Evolutionary conservation across 2,329 filamentous ascomycete species (phyloP).

Genomic region (Fusarium drepaniforme): DNA sequence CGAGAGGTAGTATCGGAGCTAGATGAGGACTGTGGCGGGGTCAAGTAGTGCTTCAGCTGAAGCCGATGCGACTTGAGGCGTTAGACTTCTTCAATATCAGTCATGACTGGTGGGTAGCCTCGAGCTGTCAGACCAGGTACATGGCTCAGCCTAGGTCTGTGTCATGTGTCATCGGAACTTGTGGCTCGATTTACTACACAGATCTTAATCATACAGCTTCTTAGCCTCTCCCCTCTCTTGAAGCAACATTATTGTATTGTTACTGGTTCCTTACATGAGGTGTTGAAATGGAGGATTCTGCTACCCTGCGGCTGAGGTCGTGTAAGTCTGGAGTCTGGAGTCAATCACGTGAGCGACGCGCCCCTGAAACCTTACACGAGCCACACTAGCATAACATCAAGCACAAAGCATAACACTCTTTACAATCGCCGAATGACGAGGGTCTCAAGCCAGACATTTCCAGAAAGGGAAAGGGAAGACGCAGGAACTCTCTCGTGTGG

Average conservation of each 20-base stretch:
- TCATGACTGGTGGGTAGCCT: background rate
- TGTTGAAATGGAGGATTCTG: background rate
- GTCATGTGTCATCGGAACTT: background rate
- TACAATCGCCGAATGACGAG: background rate
- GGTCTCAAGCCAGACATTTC: background rate
- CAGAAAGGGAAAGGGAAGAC: slow-evolving; percentile 1
- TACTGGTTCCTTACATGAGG: background rate
- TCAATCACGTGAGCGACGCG: slow-evolving; percentile 17
- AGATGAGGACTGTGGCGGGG: background rate
- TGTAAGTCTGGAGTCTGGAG: slow-evolving; percentile 2
- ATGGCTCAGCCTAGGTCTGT: background rate
- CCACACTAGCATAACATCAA: background rate
- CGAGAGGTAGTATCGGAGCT: background rate
- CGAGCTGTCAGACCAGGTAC: slow-evolving; percentile 1
- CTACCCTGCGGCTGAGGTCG: slow-evolving; percentile 3
- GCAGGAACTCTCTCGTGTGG: background rate
- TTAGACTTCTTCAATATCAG: slow-evolving; percentile 8
- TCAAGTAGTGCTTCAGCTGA: background rate
- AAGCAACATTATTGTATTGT: background rate
- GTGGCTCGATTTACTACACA: background rate
- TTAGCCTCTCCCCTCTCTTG: background rate
- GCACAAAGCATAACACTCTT: background rate
- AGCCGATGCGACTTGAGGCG: slow-evolving; percentile 9
- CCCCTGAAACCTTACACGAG: background rate
- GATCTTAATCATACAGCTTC: background rate